Evolutionary conservation across 2,329 filamentous ascomycete genomes (phyloP), one percentile per base, ranked within the genome.

Genomic region (Microcera coccophila): DNA sequence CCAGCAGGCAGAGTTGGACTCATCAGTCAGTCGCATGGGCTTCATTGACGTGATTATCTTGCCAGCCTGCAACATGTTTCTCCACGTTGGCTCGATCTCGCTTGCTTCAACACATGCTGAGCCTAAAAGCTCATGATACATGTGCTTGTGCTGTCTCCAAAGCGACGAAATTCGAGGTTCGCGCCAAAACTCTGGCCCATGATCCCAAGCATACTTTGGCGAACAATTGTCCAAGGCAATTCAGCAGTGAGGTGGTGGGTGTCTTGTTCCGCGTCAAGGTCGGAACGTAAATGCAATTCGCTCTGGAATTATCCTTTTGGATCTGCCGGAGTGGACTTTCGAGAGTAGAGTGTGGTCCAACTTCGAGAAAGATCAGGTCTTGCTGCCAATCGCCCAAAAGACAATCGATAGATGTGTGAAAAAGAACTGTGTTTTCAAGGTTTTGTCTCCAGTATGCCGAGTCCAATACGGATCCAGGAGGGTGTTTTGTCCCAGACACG

Each of bases 151-250:
- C 9, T 41, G 42, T 19, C 45, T 36, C 42, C 45, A 50, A 17
- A 40, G 41, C 32, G 40, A 34, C 15, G 38, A 42, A 17, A 50
- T 31, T 26, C 47, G 17, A 3, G 39, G 34, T 35, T 48, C 44
- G 15, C 24, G 17, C 40, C 42, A 41, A 32, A 37, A 40, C n/a
- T 28, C 33, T 12, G 42, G 19, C 22, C 42, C 22, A 39, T 54
- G 39, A 33, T 52, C 40, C 40, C 39, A 72, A 1, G 59, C 53
- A 36, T 72, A 71, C 0, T 54, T 49, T 0, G 69, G 69, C 15
- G 36, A 37, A 43, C 1, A 55, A 34, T 11, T 41, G 40, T 5
- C 56, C 48, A 16, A 69, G 66, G 4, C 71, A 35, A 1, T 38
- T 36, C 4, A 49, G 36, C 4, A 49, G 18, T 2, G 32, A 45